Conservation (phyloP, 108 stramenopile species). For the Nitzschia inconspicua region DNA sequence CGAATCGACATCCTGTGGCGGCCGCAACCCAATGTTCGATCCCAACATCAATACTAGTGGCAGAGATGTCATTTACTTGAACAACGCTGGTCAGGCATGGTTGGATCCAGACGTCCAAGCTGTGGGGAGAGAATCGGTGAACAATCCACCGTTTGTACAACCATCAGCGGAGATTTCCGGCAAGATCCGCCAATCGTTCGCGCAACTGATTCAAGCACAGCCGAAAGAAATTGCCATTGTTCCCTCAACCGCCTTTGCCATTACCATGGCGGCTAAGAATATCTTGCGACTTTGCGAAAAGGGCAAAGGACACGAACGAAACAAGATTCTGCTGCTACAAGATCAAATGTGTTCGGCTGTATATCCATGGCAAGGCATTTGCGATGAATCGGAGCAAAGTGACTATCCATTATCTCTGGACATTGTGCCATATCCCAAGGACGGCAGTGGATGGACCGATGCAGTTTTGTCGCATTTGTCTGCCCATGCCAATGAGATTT, state of each 20-base stretch:
- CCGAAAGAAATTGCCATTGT: conserved; percentile 42
- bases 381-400: conserved; percentile 13
- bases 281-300: conserved; percentile 4
- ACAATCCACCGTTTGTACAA: conserved; percentile 16
- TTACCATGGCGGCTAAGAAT: conserved; percentile 50
- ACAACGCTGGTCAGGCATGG: conserved; percentile 44
- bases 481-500: conserved; percentile 6
- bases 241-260: conserved; percentile 56
- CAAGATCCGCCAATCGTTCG: conserved; percentile 34
- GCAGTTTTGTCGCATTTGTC: conserved; percentile 25
- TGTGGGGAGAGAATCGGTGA: conserved; percentile 24
- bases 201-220: conserved; percentile 26
- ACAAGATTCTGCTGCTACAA: conserved; percentile 48
- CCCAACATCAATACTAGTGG: not conserved
- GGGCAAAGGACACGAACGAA: not conserved
- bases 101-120: conserved; percentile 21
- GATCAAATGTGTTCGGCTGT: conserved; percentile 54
- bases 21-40: too few species aligned
- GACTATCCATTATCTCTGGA: conserved; percentile 27
- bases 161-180: not conserved
- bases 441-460: conserved; percentile 31
- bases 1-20: too few species aligned
- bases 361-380: conserved; percentile 51
- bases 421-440: conserved; percentile 36
- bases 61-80: conserved; percentile 29